Base-by-base conservation (phyloP, 768 basidiomycete species). In the Baorangia bicolor region DNA sequence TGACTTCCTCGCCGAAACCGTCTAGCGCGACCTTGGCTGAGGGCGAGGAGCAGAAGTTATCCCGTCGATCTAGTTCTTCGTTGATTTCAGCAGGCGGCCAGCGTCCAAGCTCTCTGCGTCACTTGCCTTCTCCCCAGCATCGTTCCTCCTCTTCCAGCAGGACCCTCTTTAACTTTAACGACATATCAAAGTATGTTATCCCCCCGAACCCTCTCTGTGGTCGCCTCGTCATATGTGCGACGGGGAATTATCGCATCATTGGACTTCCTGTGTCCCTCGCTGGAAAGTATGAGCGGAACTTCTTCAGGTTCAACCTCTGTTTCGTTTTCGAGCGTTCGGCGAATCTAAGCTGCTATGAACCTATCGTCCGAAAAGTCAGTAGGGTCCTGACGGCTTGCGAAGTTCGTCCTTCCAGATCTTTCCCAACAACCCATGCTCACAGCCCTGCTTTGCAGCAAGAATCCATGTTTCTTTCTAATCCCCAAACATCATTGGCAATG, bases 281-380 rank as follows among this genome's bases (percentile, higher is more conserved):
- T 48, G 90, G 85, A 45, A 82, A 78, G 60, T 97, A 98, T 67
- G 78, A 84, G 53, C 81, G 96, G 27, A 90, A 94, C 66, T 92
- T 89, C 70, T 95, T 97, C 72, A 81, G 88, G 59, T 98, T 91
- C 74, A 98, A 98, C 69, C 74, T 98, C 27, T 98, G 95, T 72
- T 97, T 98, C 70, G 96, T 98, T 4, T 99, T 99, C 71, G 90
- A 94, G 44, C 85, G 91, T 42, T 82, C 82, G 25, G 93, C 93
- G 12, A 94, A 97, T 70, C 76, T 98, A 51, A 94, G 92, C 66
- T 95, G 94, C 61, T 98, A 95, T 74, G 96, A 98, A 61, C 92
- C 94, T 4, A 84, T 99, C 47, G 93, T 98, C 10, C 84, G 96
- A 48, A 99, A 99, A 78, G 86, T 94, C 40, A 93, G 89, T 62